phyloP scores from a whole-genome alignment of 805 yeast species.

The Candida endomychidarum region DNA sequence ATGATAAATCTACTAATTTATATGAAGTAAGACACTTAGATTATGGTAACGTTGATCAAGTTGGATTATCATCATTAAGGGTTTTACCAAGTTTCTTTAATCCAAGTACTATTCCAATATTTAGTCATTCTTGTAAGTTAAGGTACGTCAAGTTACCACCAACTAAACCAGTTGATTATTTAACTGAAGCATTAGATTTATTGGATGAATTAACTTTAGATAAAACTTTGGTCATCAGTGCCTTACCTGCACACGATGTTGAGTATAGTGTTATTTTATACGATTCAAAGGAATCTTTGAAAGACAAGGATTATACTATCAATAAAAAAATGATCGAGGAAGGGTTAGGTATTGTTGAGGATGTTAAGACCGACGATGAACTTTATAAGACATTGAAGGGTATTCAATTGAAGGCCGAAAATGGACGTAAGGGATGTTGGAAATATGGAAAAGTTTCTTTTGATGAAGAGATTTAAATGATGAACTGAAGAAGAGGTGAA shows the following conservation, averaged over 20 bases:
- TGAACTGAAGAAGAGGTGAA: no score
- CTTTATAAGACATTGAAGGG: slow-evolving; percentile 34
- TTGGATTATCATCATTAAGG: slow-evolving; percentile 46
- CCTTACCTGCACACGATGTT: slow-evolving; percentile 40
- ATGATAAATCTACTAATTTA: slow-evolving; percentile 43
- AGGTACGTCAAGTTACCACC: slow-evolving; percentile 61
- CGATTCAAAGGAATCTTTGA: slow-evolving; percentile 54
- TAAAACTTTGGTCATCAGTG: slow-evolving; percentile 54
- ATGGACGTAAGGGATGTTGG: slow-evolving; percentile 64
- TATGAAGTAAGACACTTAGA: slow-evolving; percentile 60
- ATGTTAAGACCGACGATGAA: slow-evolving; percentile 32
- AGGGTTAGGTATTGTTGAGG: slow-evolving; percentile 57
- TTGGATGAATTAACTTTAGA: slow-evolving; percentile 55
- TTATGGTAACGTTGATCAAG: slow-evolving; percentile 54
- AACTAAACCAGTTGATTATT: slow-evolving; percentile 51
- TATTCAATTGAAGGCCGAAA: slow-evolving; percentile 51
- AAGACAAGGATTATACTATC: slow-evolving; percentile 56
- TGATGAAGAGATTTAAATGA: slow-evolving; percentile 40
- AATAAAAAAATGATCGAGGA: slow-evolving; percentile 57
- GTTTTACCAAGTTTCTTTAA: slow-evolving; percentile 53
- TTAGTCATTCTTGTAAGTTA: slow-evolving; percentile 55
- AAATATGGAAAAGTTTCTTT: slow-evolving; percentile 70
- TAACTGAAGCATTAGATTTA: slow-evolving; percentile 51
- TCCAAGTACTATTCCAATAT: slow-evolving; percentile 41
- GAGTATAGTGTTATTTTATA: slow-evolving; percentile 55